Evolutionary conservation across 2,329 filamentous ascomycete genomes (phyloP), one percentile per base, ranked within the genome.

Genomic region (Aaosphaeria pasadenensis): DNA sequence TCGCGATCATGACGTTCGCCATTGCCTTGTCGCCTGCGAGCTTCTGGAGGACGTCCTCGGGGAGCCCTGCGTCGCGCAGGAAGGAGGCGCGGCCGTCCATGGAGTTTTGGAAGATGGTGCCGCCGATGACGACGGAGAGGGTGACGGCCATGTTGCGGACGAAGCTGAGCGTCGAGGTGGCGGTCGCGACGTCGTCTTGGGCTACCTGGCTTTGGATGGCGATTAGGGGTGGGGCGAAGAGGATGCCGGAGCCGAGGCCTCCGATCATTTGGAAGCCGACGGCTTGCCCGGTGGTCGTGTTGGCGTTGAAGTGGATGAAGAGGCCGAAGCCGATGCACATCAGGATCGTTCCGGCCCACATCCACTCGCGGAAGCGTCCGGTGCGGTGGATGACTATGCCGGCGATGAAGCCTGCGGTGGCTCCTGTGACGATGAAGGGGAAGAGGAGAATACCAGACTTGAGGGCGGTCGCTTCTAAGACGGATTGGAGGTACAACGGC

Each of bases 401-500:
- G 1, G 69, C 67, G 0, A 71, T 36, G 3, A 81, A 71, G 32
- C 73, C 77, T 1, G 71, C 63, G 6, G 73, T 50, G 1, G 78
- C 75, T 48, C 76, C 74, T 1, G 66, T 63, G 4, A 73, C 52
- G 13, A 67, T 82, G 38, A 85, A 79, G 0, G 87, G 85, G 0
- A 89, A 73, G 2, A 87, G 74, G 9, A 86, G 77, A 0, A 86
- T 55, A 57, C 77, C 77, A 0, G 83, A 87, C n/a, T 74, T 73
- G 32, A 87, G 71, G 0, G 85, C 83, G 0, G 77, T 77, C 1
- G 81, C 81, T 44, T 77, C 77, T 2, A 85, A 77, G 0, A 85
- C 86, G 3, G 83, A 79, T 63, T 91, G 88, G 46, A 89, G 85
- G 68, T 86, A 91, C 0, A 90, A 75, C 0, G 88, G 88, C 29